Evolutionary conservation across 805 yeast genomes (phyloP).

Genomic region (Ogataea nonfermentans): DNA sequence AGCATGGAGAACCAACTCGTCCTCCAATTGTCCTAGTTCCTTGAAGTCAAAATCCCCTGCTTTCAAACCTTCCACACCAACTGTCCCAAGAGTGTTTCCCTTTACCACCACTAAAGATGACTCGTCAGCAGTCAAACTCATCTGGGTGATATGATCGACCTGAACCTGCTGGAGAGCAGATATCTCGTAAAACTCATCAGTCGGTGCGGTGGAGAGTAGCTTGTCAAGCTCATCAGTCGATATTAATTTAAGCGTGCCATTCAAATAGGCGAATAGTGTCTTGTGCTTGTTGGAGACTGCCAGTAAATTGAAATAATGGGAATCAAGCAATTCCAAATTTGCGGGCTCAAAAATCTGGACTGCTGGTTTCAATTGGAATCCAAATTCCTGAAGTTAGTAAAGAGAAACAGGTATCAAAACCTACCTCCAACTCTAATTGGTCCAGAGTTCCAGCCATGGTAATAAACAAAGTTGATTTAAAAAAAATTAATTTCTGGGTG

Average conservation of each 20-base stretch:
- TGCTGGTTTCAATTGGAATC: slow-evolving; percentile 29
- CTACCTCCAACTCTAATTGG: slow-evolving; percentile 25
- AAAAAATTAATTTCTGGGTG: neutral
- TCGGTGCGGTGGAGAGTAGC: slow-evolving; percentile 15
- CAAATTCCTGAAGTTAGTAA: slow-evolving; percentile 26
- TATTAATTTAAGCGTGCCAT: slow-evolving; percentile 19
- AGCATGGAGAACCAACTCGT: slow-evolving; percentile 3
- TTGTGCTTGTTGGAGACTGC: slow-evolving; percentile 22
- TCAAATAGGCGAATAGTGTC: slow-evolving; percentile 22
- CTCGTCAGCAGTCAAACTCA: slow-evolving; percentile 25
- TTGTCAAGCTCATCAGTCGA: slow-evolving; percentile 19
- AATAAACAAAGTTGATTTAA: neutral
- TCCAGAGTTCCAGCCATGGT: slow-evolving; percentile 14
- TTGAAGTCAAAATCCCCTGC: slow-evolving; percentile 4
- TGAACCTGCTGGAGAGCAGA: neutral
- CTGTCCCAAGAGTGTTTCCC: slow-evolving; percentile 8
- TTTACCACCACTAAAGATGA: slow-evolving; percentile 17
- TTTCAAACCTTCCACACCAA: neutral
- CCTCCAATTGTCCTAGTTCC: slow-evolving; percentile 1
- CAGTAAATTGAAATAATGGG: slow-evolving; percentile 18
- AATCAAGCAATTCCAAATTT: slow-evolving; percentile 3
- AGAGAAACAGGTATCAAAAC: slow-evolving; percentile 6
- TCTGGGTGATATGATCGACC: slow-evolving; percentile 16
- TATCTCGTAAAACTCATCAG: slow-evolving; percentile 6
- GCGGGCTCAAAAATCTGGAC: slow-evolving; percentile 25